Base-by-base conservation (phyloP, 1,284 basidiomycete genomes). In the Microbotryum lychnidis-dioicae region DNA sequence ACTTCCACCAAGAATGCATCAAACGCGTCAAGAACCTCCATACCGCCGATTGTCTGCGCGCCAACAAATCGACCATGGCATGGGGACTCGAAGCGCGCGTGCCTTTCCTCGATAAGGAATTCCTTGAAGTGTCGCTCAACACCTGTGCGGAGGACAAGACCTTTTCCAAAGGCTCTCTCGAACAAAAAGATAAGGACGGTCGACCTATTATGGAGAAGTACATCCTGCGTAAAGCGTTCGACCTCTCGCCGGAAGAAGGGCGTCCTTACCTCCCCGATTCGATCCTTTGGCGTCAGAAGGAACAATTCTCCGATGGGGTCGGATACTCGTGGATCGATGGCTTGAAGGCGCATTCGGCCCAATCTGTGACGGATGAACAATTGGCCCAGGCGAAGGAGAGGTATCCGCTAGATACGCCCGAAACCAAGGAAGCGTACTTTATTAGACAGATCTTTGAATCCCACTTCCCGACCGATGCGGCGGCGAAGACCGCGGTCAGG, bases 311-410 rank as follows among this genome's bases (percentile, higher is more conserved):
- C 14, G 96, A 99, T 75, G 96, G 64, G 25, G 96, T 99, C 61
- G 96, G 96, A 31, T 98, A 98, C 79, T 96, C 91, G 51, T 98
- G 96, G 96, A 99, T 99, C 73, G 96, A 99, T 73, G 92, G 93
- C 84, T 91, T 99, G 68, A 98, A 98, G 79, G 87, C 87, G 58
- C 84, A 97, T 72, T 87, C 96, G 8, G 86, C 82, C 48, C 71
- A 80, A 6, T 75, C 79, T 54, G 83, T 98, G 56, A 84, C 88
- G 18, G 92, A 98, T 75, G 89, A 89, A 61, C 81, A 82, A 61
- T 89, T 97, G 71, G 83, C 82, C 27, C 82, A 86, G 71, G 81
- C 87, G 25, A 80, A 80, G 7, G 81, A 88, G 73, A 83, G 91
- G 63, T 98, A 87, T 84, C 78, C 87, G 7, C 76, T 81, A 60